Percentiles rank a stretch among this genome's conserved stretches.
Evolutionary conservation across 345 rosid species (phyloP).

Genomic region (Isatis tinctoria): DNA sequence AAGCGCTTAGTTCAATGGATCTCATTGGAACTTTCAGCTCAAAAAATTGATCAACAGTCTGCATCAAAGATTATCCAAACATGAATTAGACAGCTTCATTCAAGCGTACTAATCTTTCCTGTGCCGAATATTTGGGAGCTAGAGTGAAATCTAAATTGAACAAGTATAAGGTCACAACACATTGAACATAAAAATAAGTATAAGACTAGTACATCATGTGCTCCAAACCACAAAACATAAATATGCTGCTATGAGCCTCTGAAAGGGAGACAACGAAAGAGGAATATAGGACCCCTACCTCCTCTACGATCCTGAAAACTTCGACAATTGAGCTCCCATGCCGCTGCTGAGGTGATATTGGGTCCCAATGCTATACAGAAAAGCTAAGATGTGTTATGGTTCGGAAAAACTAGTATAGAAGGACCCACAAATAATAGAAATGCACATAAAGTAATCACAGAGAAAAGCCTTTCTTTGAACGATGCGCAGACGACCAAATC

Average conservation of each 20-base stretch:
- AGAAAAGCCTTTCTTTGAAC: background rate
- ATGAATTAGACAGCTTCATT: constrained; percentile 2
- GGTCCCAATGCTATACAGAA: constrained; percentile 75
- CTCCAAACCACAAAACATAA: background rate
- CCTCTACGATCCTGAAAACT: constrained; percentile 95
- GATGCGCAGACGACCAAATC: background rate
- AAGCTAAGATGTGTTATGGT: background rate
- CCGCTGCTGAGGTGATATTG: constrained; percentile 90
- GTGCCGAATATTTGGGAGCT: background rate
- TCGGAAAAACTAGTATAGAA: background rate
- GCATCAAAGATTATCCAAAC: constrained; percentile 36
- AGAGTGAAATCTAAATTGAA: background rate
- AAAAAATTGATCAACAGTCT: constrained; percentile 98
- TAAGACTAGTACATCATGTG: background rate
- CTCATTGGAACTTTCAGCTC: constrained; percentile 88
- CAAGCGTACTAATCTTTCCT: background rate
- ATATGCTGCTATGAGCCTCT: background rate
- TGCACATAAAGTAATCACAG: background rate
- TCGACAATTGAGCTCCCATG: constrained; percentile 96
- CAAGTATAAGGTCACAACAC: background rate
- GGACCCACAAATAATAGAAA: background rate
- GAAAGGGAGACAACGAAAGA: background rate
- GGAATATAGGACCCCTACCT: constrained; percentile 45
- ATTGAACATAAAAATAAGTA: background rate
- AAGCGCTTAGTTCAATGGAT: constrained; percentile 60